Evolutionary conservation across 805 yeast genomes (phyloP).

Genomic region (Metschnikowia matae): DNA sequence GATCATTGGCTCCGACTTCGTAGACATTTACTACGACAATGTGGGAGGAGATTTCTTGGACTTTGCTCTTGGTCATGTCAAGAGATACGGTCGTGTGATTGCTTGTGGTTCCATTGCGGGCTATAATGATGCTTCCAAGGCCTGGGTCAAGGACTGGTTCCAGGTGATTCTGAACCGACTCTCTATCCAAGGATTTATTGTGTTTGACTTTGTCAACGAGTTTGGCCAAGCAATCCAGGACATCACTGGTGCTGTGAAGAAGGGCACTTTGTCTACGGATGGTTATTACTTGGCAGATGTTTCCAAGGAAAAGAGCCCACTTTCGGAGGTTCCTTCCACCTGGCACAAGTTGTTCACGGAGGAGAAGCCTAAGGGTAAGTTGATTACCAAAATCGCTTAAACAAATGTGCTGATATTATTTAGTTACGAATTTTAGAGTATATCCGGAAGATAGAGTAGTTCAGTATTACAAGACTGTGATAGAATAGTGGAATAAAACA

Average conservation of each 20-base stretch:
- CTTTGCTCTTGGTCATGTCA: conserved; percentile 36
- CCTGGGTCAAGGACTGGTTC: conserved; percentile 37
- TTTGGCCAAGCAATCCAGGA: conserved; percentile 35
- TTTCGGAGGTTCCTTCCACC: conserved; percentile 12
- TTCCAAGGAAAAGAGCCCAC: conserved; percentile 25
- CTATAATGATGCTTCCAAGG: conserved; percentile 43
- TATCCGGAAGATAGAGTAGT: no score
- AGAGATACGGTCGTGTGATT: conserved; percentile 41
- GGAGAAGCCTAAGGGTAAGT: conserved; percentile 18
- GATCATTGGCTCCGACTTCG: conserved; percentile 42
- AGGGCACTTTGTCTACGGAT: conserved; percentile 39
- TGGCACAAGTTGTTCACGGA: conserved; percentile 18
- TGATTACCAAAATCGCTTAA: conserved; percentile 15
- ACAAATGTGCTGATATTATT: no score
- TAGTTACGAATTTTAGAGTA: no score
- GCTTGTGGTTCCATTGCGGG: conserved; percentile 66
- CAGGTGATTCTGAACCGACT: conserved; percentile 48
- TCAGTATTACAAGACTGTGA: no score
- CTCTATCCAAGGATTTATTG: conserved; percentile 50
- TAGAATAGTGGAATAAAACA: no score
- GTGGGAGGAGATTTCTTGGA: conserved; percentile 62
- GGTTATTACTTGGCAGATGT: conserved; percentile 39
- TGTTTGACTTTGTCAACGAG: conserved; percentile 39
- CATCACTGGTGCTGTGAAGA: conserved; percentile 32
- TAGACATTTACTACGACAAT: conserved; percentile 55